phyloP scores from a whole-genome alignment of 2,329 filamentous ascomycete species.

The Echinosphaeria canescens region DNA sequence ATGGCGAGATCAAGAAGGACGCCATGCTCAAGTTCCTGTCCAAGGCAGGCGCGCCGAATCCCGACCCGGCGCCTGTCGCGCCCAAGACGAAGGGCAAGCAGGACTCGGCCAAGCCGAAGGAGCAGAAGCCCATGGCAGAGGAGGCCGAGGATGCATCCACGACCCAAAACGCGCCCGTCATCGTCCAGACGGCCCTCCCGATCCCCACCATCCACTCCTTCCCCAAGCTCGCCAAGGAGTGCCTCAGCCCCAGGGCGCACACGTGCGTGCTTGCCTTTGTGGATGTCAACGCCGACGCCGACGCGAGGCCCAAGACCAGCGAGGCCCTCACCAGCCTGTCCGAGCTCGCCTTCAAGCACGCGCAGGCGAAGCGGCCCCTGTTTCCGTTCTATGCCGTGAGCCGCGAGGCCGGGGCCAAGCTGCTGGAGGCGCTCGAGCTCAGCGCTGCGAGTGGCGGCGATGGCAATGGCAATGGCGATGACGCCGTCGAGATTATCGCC shows the following conservation, averaged over 20 bases:
- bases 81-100: constrained; percentile 25
- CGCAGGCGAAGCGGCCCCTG: constrained; percentile 38
- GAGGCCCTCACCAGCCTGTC: constrained; percentile 42
- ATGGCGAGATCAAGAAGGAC: constrained; percentile 71
- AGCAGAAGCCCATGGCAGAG: constrained; percentile 14
- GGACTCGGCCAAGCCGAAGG: constrained; percentile 14
- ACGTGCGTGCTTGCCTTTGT: constrained; percentile 69
- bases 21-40: constrained; percentile 66
- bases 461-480: too few species aligned
- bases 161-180: constrained; percentile 9
- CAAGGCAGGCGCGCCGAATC: constrained; percentile 59
- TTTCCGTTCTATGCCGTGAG: constrained; percentile 66
- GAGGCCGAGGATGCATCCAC: constrained; percentile 8
- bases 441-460: too few species aligned
- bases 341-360: constrained; percentile 57
- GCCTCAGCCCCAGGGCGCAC: constrained; percentile 52
- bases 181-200: constrained; percentile 33
- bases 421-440: constrained; percentile 43
- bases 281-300: constrained; percentile 27
- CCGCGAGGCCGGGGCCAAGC: constrained; percentile 20
- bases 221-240: constrained; percentile 44
- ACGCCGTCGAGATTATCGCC: constrained; percentile 51
- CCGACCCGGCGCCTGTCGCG: constrained; percentile 39
- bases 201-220: constrained; percentile 43
- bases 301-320: constrained; percentile 25